Percentiles rank a stretch among this genome's conserved stretches.
phyloP scores from a whole-genome alignment of 331 rosid genomes.

The Malus hybrid region DNA sequence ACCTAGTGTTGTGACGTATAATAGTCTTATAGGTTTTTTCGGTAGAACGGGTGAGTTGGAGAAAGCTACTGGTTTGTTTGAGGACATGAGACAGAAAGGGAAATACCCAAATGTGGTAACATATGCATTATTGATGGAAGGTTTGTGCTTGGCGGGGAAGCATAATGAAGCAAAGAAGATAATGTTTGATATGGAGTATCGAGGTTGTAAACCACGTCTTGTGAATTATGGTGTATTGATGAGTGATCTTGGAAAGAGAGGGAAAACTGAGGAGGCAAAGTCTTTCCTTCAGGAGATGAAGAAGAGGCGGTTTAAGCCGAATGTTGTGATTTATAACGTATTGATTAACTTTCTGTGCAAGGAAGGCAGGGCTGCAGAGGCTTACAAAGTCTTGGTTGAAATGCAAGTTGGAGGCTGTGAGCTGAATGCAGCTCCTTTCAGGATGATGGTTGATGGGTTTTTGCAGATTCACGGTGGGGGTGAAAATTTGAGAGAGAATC shows the following conservation, averaged over 20 bases:
- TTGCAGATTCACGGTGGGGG: not conserved
- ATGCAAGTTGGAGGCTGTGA: slow-evolving; percentile 62
- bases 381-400: slow-evolving; percentile 56
- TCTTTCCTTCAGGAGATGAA: slow-evolving; percentile 54
- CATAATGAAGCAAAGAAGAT: slow-evolving; percentile 65
- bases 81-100: slow-evolving; percentile 61
- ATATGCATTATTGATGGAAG: slow-evolving; percentile 63
- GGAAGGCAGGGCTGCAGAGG: slow-evolving; percentile 55
- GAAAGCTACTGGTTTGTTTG: slow-evolving; percentile 49
- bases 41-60: slow-evolving; percentile 60
- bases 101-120: slow-evolving; percentile 58
- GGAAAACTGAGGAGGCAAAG: slow-evolving; percentile 64
- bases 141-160: slow-evolving; percentile 47
- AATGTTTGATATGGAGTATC: slow-evolving; percentile 86
- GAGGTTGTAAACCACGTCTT: slow-evolving; percentile 56
- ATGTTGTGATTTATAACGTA: slow-evolving; percentile 60
- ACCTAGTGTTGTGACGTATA: slow-evolving; percentile 75
- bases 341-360: slow-evolving; percentile 63
- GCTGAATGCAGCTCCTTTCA: slow-evolving; percentile 61
- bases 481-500: too few relatives aligned
- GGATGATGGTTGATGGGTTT: slow-evolving; percentile 69
- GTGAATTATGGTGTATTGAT: slow-evolving; percentile 61
- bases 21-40: slow-evolving; percentile 59
- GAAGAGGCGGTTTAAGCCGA: slow-evolving; percentile 55
- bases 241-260: slow-evolving; percentile 74